Conservation (phyloP, 2,329 filamentous ascomycete genomes). For the Paracoccidioides lutzii region DNA sequence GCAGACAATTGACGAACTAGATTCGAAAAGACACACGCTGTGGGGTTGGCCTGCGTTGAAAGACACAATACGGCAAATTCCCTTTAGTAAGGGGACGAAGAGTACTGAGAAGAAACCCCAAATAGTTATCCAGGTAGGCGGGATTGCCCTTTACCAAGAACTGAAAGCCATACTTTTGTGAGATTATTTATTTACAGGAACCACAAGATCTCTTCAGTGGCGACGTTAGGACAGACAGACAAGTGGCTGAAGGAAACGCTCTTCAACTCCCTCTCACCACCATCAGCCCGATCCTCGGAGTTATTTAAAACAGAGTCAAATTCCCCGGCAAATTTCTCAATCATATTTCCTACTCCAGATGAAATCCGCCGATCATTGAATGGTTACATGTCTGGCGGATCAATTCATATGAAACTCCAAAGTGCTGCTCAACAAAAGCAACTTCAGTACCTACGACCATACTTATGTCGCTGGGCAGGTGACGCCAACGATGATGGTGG, state of each 20-base stretch:
- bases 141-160: conserved; percentile 2
- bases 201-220: conserved; percentile 69
- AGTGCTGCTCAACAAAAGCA: conserved; percentile 60
- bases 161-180: background rate
- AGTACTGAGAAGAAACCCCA: conserved; percentile 17
- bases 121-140: conserved; percentile 25
- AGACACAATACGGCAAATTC: conserved; percentile 45
- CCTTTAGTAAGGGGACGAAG: conserved; percentile 27
- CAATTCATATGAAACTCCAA: conserved; percentile 70
- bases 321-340: conserved; percentile 41
- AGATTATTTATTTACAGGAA: background rate
- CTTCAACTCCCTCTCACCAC: conserved; percentile 35
- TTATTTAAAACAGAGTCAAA: conserved; percentile 5
- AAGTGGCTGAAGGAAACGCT: conserved; percentile 58
- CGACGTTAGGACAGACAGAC: conserved; percentile 57
- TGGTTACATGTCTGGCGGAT: conserved; percentile 63
- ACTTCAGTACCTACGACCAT: conserved; percentile 54
- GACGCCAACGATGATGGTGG: conserved; percentile 27
- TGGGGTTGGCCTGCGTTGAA: conserved; percentile 67
- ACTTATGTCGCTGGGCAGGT: conserved; percentile 65
- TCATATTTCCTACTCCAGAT: conserved; percentile 69
- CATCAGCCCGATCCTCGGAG: conserved; percentile 4
- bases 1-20: conserved; percentile 37
- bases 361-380: conserved; percentile 66
- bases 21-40: conserved; percentile 38